These are phyloP conservation scores for Curvularia spicifera DNA, from an alignment of 2,329 filamentous ascomycete species.

Conservation along the genomic window DNA sequence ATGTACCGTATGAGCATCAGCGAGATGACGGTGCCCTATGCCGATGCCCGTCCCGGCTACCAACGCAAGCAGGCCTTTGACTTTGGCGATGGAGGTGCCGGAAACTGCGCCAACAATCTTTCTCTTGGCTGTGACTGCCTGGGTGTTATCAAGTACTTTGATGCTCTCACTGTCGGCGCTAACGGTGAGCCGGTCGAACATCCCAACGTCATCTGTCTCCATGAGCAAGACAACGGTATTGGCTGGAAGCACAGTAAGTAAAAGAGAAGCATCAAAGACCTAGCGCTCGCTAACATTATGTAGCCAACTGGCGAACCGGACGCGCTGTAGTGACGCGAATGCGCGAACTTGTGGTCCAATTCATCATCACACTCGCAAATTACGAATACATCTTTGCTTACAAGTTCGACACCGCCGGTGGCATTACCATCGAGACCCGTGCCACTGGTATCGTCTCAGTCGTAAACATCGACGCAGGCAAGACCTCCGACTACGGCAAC, in stretches of 20 bases:
- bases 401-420: slow-evolving; percentile 68
- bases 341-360: slow-evolving; percentile 70
- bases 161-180: slow-evolving; percentile 60
- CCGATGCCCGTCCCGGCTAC: slow-evolving; percentile 67
- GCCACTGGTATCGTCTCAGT: slow-evolving; percentile 72
- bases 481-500: slow-evolving; percentile 63
- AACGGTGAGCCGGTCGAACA: slow-evolving; percentile 62
- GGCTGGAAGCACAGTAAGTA: slow-evolving; percentile 39
- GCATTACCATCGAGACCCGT: slow-evolving; percentile 65
- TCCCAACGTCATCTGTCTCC: slow-evolving; percentile 70
- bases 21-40: slow-evolving; percentile 74
- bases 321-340: slow-evolving; percentile 67
- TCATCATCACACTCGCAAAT: slow-evolving; percentile 72
- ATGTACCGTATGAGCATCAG: slow-evolving; percentile 71
- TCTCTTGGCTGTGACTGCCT: slow-evolving; percentile 72
- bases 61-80: slow-evolving; percentile 76
- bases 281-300: background rate
- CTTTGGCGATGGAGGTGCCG: slow-evolving; percentile 72
- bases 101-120: slow-evolving; percentile 71
- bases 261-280: background rate
- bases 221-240: slow-evolving; percentile 73
- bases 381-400: slow-evolving; percentile 74
- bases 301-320: slow-evolving; percentile 65
- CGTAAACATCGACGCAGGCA: slow-evolving; percentile 64
- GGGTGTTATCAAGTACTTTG: slow-evolving; percentile 71